Base-by-base conservation (phyloP, 495 filamentous ascomycete genomes). In the Talaromyces proteolyticus region DNA sequence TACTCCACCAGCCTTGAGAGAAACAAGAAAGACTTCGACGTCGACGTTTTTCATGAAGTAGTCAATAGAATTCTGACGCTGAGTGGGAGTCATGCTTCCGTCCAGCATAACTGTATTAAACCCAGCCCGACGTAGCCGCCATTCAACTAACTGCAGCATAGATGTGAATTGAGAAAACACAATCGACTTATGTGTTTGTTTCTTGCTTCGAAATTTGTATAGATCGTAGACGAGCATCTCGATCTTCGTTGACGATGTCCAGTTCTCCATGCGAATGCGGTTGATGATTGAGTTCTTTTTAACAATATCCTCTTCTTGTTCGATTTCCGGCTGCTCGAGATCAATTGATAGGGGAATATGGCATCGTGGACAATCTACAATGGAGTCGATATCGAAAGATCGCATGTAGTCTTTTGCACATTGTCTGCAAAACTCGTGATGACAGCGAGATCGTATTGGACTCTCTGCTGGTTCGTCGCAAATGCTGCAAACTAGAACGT, bases 31-130 rank as follows among this genome's bases (percentile, higher is more conserved):
- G 39, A 94, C 90, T 62, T 96, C 92, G 3, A 95, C 90, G 50
- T 95, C 82, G 6, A 85, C 73, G 51, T 95, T 92, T 22, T 79
- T 91, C 93, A 96, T 97, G 67, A 97, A 97, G 56, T 95, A 85
- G 42, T 86, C 81, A 56, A 98, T 96, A 2, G 88, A 92, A 22
- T 85, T 89, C 60, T 95, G 89, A 16, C 93, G 83, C 67, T 95
- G 91, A 4, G 86, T 80, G 5, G 93, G 93, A 16, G 87, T 89
- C 93, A 98, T 98, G 61, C 81, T 89, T 10, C 93, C 93, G 56
- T 96, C 90, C 7, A 96, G 79, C 89, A 96, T 96, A 54, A 96
- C 93, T 0, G 92, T 96, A 24, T 91, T 95, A 68, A 98, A 95
- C 2, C 93, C 93, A 3, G 92, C 93, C 49, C 91, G 85, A 20